Evolutionary conservation across 2,329 filamentous ascomycete genomes (phyloP).

Genomic region (Penicillium fuscoglaucum): DNA sequence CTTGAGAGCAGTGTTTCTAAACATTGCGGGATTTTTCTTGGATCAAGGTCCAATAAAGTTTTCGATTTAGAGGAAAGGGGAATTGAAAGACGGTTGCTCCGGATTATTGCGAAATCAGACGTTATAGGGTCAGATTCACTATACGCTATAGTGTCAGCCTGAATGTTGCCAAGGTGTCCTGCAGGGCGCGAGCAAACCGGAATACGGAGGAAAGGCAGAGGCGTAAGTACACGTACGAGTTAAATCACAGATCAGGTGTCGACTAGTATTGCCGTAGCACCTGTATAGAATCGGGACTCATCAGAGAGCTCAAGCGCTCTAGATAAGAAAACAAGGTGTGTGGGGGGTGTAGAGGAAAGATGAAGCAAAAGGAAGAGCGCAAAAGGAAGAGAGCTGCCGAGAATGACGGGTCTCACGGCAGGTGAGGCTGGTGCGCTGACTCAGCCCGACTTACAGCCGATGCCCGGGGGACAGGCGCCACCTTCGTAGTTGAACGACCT

Average conservation of each 20-base stretch:
- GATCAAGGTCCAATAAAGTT: constrained; percentile 13
- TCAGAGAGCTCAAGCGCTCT: constrained; percentile 42
- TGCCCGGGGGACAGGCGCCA: not conserved
- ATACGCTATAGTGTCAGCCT: constrained; percentile 5
- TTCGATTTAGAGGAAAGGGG: constrained; percentile 8
- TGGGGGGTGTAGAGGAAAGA: constrained; percentile 16
- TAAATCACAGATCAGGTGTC: constrained; percentile 37
- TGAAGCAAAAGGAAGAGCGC: constrained; percentile 18
- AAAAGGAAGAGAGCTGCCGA: constrained; percentile 19
- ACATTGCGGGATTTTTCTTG: constrained; percentile 39
- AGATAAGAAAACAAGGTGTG: constrained; percentile 17
- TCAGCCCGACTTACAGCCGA: constrained; percentile 26
- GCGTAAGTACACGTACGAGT: constrained; percentile 20
- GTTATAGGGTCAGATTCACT: constrained; percentile 5
- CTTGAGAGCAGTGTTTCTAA: constrained; percentile 43
- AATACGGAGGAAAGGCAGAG: constrained; percentile 30
- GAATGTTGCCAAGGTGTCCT: constrained; percentile 22
- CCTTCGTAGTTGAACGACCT: not conserved
- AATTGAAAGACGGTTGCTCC: constrained; percentile 1
- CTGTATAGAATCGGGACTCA: constrained; percentile 40
- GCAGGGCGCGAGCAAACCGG: constrained; percentile 21
- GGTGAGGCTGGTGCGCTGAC: constrained; percentile 27
- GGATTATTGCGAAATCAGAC: constrained; percentile 9
- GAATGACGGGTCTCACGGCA: constrained; percentile 14
- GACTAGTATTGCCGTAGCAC: constrained; percentile 45